Evolutionary conservation across 805 yeast species (phyloP), one percentile per base, ranked within the genome.

Genomic region (Cyberlindnera misumaiensis): DNA sequence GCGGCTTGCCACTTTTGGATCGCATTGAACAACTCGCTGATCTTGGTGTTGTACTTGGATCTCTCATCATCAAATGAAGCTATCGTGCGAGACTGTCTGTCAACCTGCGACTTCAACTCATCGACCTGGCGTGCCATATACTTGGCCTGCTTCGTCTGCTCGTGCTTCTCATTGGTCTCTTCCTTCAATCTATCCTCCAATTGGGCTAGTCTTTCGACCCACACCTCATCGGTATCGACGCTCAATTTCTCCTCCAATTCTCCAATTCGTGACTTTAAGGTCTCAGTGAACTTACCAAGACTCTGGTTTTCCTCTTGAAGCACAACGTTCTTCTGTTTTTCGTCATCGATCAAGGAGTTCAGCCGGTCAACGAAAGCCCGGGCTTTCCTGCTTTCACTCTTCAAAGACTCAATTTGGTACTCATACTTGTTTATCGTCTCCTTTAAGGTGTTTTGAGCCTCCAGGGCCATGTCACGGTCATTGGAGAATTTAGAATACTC

Each of bases 231-330:
- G 49, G 78, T 81, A 29, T 71, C 70, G 20, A 70, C 64, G 40
- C 69, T 67, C 16, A 74, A 57, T 42, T 73, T 72, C 2, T 60
- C 63, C 46, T 79, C 79, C 20, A 74, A 51, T 5, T 62, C 65
- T 22, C 63, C 55, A 10, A 75, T 62, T 46, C 74, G 73, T 12
- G 43, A 40, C 37, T 62, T 67, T 44, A 83, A 58, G 35, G 77
- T 75, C 27, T 60, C 59, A 48, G 80, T 77, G 42, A 68, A 70
- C 44, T 68, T 78, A 20, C 72, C 73, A 31, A 83, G 53, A 2
- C 82, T 72, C 49, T 77, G 78, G 50, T 80, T 82, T 52, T 83
- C 93, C 56, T 83, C 86, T 17, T 66, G 60, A 4, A 78, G 58
- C 35, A 77, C 75, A 40, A 80, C 62, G 29, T 73, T 69, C 33